phyloP scores from a whole-genome alignment of 2,329 filamentous ascomycete species.

The Nannizzia gypsea region DNA sequence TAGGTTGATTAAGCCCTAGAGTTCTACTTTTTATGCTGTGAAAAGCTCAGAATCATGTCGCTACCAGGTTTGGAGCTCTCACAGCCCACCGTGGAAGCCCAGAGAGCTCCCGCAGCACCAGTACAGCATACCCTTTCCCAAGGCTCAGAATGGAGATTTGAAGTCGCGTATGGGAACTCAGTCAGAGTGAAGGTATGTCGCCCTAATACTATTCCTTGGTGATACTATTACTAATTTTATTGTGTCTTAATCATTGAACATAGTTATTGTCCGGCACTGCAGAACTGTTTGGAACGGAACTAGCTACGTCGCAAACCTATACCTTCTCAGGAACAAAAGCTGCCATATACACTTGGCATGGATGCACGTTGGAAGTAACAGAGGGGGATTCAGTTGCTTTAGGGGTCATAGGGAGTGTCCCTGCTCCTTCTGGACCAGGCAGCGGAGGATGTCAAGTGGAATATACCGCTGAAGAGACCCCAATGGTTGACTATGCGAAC shows the following conservation, averaged over 20 bases:
- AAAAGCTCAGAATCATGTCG: conserved; percentile 45
- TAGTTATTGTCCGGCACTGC: conserved; percentile 69
- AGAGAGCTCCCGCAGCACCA: conserved; percentile 28
- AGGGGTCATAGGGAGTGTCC: conserved; percentile 12
- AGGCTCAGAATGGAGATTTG: conserved; percentile 68
- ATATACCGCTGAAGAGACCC: conserved; percentile 65
- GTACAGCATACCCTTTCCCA: conserved; percentile 46
- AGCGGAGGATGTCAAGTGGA: conserved; percentile 55
- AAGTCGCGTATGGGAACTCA: conserved; percentile 47
- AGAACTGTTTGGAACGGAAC: conserved; percentile 89
- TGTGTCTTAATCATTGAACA: conserved; percentile 29
- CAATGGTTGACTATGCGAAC: conserved; percentile 69
- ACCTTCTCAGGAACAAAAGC: conserved; percentile 70
- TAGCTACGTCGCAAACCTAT: conserved; percentile 69
- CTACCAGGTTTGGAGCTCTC: conserved; percentile 63
- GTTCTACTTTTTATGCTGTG: background rate
- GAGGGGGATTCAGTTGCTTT: conserved; percentile 41
- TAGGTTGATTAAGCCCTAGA: background rate
- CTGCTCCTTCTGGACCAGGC: conserved; percentile 22
- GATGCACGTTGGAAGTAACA: conserved; percentile 70
- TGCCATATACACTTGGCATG: conserved; percentile 84
- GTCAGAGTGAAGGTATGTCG: conserved; percentile 42
- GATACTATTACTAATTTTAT: background rate
- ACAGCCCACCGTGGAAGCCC: conserved; percentile 43
- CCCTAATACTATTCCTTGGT: background rate